Base-by-base conservation (phyloP, 352 stramenopile genomes). In the Pythium myriotylum region DNA sequence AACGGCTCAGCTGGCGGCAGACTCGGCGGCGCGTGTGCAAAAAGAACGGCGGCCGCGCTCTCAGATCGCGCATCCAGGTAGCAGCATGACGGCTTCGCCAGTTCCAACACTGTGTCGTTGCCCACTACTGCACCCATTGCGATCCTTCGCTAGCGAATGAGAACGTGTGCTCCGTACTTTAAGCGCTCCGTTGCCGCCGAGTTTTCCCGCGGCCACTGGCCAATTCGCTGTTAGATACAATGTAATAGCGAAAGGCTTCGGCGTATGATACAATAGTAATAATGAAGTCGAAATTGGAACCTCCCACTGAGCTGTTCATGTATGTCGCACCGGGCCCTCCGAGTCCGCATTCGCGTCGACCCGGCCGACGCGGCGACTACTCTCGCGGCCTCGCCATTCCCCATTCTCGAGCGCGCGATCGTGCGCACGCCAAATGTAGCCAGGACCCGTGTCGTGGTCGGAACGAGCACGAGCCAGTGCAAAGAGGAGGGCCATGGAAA, bases 251-350 rank as follows among this genome's bases (percentile, higher is more conserved):
- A 43, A 43, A 42, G 42, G 32, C 59, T 56, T 43, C 51, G 50
- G 22, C 59, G 42, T 54, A 56, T 51, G 24, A 67, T 67, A 67
- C 52, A 61, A 50, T 61, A 61, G 59, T 61, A 61, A 62, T 19
- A 59, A 61, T 54, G 51, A 67, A 57, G 46, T 57, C 29, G 22
- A 67, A 67, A 29, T 42, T 57, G 41, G 29, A 59, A n/a, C 52
- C 52, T 43, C 26, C 26, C 22, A 37, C 3, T 48, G 8, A 26
- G 41, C 41, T 48, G 10, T 4, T 48, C 41, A 26, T 48, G 17
- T 14, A 12, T 26, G 41, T 48, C 41, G 19, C 41, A 20, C 13
- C 41, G 41, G 10, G 4, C 39, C 17, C 7, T 20, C 17, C 14
- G 14, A 48, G 26, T 33, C 35, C 27, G 32, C 48, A 19, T 55